A percentile compares a stretch with the other conserved stretches of the same genome.
phyloP scores from a whole-genome alignment of 2,329 filamentous ascomycete species.

The Neopestalotiopsis clavispora region DNA sequence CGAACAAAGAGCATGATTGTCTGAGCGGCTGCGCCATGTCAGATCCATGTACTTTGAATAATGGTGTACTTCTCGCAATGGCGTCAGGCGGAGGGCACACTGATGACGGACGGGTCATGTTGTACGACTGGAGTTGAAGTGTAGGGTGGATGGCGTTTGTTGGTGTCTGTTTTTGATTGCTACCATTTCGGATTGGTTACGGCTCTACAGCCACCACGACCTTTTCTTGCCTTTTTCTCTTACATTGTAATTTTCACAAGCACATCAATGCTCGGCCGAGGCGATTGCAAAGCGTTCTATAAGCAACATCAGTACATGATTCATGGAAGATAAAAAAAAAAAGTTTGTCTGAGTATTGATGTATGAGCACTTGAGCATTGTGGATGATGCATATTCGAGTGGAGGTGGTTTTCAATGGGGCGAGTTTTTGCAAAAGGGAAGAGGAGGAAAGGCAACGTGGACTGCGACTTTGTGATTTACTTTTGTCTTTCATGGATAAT shows the following conservation, averaged over 20 bases:
- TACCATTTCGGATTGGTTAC: background rate
- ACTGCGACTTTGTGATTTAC: background rate
- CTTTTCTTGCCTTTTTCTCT: background rate
- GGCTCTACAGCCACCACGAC: background rate
- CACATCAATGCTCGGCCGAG: background rate
- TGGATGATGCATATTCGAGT: background rate
- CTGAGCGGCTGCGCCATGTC: conserved; percentile 35
- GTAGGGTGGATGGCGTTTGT: background rate
- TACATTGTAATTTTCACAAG: background rate
- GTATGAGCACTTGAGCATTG: background rate
- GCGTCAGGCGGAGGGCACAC: background rate
- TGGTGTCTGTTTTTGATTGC: background rate
- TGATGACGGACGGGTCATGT: background rate
- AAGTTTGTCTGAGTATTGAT: background rate
- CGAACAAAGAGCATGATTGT: conserved; percentile 63
- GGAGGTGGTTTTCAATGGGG: background rate
- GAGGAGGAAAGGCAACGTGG: background rate
- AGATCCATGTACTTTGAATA: background rate
- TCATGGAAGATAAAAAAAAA: background rate
- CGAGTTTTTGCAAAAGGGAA: background rate
- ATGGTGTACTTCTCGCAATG: background rate
- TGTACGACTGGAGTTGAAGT: background rate
- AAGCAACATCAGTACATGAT: background rate
- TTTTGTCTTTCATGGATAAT: conserved; percentile 6
- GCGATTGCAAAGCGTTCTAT: background rate